phyloP scores from a whole-genome alignment of 192 early-diverging fungal species.

The Entomortierella beljakovae region DNA sequence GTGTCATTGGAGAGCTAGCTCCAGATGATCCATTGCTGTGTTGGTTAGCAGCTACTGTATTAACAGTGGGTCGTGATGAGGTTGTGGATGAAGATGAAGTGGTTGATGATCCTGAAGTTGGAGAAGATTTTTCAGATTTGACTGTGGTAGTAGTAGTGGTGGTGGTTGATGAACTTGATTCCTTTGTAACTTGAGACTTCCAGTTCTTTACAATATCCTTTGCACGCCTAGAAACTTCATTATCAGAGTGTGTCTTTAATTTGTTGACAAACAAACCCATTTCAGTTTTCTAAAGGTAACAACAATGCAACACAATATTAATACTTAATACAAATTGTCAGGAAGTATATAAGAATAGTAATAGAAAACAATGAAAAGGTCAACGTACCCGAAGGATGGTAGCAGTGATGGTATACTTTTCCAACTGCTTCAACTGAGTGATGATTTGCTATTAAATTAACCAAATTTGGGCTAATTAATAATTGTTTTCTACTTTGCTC shows the following conservation, averaged over 20 bases:
- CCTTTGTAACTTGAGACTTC: slow-evolving; percentile 77
- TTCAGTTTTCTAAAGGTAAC: slow-evolving; percentile 71
- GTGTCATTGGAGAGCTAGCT: slow-evolving; percentile 52
- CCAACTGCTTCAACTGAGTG: slow-evolving; percentile 59
- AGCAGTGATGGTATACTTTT: slow-evolving; percentile 58
- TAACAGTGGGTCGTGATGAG: slow-evolving; percentile 19
- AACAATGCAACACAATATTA: slow-evolving; percentile 3
- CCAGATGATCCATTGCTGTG: slow-evolving; percentile 28
- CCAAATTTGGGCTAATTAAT: background rate
- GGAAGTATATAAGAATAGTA: too few species aligned
- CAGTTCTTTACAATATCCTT: slow-evolving; percentile 85
- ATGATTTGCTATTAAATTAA: slow-evolving; percentile 53
- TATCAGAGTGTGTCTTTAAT: slow-evolving; percentile 71
- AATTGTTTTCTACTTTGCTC: background rate
- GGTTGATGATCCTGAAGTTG: slow-evolving; percentile 2
- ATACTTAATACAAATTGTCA: background rate
- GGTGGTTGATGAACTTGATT: slow-evolving; percentile 22
- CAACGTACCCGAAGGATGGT: slow-evolving; percentile 66
- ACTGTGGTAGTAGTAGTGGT: slow-evolving; percentile 53
- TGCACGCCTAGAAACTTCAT: slow-evolving; percentile 67
- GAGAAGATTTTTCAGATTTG: background rate
- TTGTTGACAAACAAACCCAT: slow-evolving; percentile 84
- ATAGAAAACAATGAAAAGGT: background rate
- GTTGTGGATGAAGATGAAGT: slow-evolving; percentile 6
- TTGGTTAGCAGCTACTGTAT: slow-evolving; percentile 28